Base-by-base conservation (phyloP, 139 green algal genomes). In the Chlamydomonas applanata region DNA sequence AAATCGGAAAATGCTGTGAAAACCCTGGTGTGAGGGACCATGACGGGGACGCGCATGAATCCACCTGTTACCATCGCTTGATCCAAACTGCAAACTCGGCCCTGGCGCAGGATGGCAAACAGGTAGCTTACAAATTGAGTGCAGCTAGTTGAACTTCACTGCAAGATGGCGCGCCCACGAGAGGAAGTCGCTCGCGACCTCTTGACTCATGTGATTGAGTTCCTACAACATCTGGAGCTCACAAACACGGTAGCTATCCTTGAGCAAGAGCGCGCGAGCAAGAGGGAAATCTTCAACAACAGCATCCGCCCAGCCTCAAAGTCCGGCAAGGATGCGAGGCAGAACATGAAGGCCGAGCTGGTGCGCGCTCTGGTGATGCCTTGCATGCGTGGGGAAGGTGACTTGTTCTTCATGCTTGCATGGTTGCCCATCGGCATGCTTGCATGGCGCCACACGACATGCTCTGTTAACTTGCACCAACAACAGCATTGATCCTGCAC, bases 141-240 rank as follows among this genome's bases (percentile, higher is more conserved):
- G 7, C 40, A 49, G 40, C 40, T 49, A 11, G 40, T 49, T 7
- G 40, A 49, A 49, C 7, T 11, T 49, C 7, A 49, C 40, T n/a
- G n/a, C n/a, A n/a, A n/a, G 40, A 49, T 49, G 40, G 40, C 40
- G 11, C 40, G 7, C 11, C 40, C 40, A 19, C 40, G 29, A 27
- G 70, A 82, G 52, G 52, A 66, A 0, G 71, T 64, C 9, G 52
- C 65, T 17, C n/a, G 77, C 16, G 77, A 83, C 45, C 34, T 83
- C 13, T 27, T 83, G 9, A 68, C 59, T 29, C 61, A 76, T 35
- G 32, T 75, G 0, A 54, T 52, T 24, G 71, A 78, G 17, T 83
- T 72, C 52, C 45, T 83, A 3, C 53, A 70, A 19, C 74, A 60
- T 19, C 53, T 73, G 0, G 34, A 76, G 1, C 78, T 75, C 34